phyloP scores from a whole-genome alignment of 1,284 basidiomycete genomes.

The Apiotrichum laibachii region DNA sequence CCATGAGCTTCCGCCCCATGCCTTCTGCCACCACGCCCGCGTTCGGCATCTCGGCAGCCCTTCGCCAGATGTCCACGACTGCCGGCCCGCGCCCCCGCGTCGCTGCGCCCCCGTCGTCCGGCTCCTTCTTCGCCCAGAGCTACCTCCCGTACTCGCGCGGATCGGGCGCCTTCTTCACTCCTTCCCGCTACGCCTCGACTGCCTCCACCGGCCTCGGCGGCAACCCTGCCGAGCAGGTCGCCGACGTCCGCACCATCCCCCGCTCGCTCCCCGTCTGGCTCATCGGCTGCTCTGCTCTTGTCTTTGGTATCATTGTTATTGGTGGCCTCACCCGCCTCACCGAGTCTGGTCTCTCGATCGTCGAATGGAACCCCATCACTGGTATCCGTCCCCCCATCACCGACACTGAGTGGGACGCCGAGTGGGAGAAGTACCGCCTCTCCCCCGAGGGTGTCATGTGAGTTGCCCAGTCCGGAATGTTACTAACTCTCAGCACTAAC shows the following conservation, averaged over 20 bases:
- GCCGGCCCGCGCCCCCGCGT: not conserved
- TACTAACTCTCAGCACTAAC: conserved; percentile 64
- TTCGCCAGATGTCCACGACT: not conserved
- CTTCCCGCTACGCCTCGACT: conserved; percentile 12
- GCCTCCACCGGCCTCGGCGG: not conserved
- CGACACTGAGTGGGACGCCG: conserved; percentile 74
- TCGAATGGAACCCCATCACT: conserved; percentile 94
- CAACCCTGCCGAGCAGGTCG: conserved; percentile 48
- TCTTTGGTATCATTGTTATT: conserved; percentile 89
- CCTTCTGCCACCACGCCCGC: not conserved
- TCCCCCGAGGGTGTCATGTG: conserved; percentile 95
- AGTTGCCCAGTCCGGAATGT: conserved; percentile 43
- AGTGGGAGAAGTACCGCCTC: conserved; percentile 92
- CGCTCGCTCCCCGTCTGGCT: conserved; percentile 76
- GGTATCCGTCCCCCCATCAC: conserved; percentile 82
- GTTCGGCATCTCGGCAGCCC: not conserved
- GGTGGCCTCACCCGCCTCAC: conserved; percentile 96
- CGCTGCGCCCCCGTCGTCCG: conserved; percentile 2
- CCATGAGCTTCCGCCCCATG: not conserved
- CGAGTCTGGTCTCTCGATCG: conserved; percentile 95
- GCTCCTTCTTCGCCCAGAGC: conserved; percentile 14
- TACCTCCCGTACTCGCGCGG: conserved; percentile 14
- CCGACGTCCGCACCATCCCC: conserved; percentile 60
- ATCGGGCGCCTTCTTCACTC: conserved; percentile 21
- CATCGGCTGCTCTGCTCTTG: conserved; percentile 74